phyloP scores from a whole-genome alignment of 2,329 filamentous ascomycete genomes.

The Chrysoporthe austroafricana region DNA sequence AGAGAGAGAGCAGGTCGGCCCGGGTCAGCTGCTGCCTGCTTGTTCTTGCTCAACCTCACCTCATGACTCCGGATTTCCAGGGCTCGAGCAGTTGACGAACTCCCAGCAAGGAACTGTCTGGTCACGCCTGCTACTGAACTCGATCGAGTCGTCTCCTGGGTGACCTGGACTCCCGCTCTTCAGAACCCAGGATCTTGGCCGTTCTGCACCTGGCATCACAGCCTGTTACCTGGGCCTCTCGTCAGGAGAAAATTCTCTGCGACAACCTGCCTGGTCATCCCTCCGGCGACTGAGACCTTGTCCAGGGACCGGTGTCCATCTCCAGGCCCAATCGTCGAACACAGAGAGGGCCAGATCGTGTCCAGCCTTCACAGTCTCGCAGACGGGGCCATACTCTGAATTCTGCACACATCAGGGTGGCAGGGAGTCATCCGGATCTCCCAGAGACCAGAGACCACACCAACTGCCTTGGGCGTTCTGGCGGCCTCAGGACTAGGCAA shows the following conservation, averaged over 20 bases:
- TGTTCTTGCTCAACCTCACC: constrained; percentile 5
- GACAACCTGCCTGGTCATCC: background rate
- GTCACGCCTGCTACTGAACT: constrained; percentile 12
- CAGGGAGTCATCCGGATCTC: background rate
- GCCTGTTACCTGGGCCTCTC: background rate
- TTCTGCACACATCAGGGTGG: background rate
- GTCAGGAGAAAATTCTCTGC: background rate
- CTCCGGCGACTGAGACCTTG: background rate
- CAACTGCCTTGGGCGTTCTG: background rate
- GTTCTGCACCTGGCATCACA: background rate
- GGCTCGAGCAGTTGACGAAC: constrained; percentile 17
- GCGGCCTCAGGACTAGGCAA: constrained; percentile 2
- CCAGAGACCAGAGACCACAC: background rate
- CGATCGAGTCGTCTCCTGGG: constrained; percentile 12
- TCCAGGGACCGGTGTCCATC: background rate
- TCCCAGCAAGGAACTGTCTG: background rate
- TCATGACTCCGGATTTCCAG: constrained; percentile 11
- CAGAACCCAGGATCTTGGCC: background rate
- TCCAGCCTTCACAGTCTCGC: background rate
- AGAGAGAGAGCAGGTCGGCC: background rate
- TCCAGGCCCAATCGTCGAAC: background rate
- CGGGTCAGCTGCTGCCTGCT: constrained; percentile 26
- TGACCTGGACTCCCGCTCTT: constrained; percentile 4
- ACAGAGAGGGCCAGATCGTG: background rate
- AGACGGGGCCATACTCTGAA: background rate